Evolutionary conservation across 2,329 filamentous ascomycete species (phyloP).

Genomic region (Davidsoniella neocaledoniae): DNA sequence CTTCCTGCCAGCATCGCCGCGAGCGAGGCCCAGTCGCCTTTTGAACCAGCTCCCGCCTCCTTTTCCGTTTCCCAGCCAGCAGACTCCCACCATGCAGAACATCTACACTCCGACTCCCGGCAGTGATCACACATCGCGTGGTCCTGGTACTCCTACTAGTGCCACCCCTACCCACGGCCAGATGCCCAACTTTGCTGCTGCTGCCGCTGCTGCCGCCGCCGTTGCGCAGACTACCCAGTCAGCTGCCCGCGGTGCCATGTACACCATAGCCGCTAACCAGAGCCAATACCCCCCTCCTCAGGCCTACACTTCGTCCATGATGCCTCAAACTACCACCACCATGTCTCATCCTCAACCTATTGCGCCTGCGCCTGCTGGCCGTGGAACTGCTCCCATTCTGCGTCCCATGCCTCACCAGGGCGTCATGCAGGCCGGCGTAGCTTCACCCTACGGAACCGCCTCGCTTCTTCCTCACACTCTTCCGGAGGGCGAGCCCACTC

Average conservation of each 20-base stretch:
- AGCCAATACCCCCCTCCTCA: conserved; percentile 38
- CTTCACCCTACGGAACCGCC: conserved; percentile 38
- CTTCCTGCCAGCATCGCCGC: conserved; percentile 7
- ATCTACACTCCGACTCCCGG: conserved; percentile 7
- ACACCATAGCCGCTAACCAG: conserved; percentile 31
- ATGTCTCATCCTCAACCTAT: conserved; percentile 60
- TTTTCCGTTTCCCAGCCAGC: conserved; percentile 11
- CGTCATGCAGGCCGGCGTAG: conserved; percentile 35
- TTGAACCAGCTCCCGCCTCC: conserved; percentile 11
- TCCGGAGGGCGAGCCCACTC: conserved; percentile 51
- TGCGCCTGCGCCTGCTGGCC: conserved; percentile 49
- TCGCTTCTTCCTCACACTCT: conserved; percentile 34
- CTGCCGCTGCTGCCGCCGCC: conserved; percentile 6
- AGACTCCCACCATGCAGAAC: conserved; percentile 12
- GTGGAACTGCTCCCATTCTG: conserved; percentile 40
- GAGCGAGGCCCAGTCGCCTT: conserved; percentile 11
- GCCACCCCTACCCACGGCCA: conserved; percentile 9
- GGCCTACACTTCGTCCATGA: conserved; percentile 43
- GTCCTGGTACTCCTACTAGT: conserved; percentile 10
- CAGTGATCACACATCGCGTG: conserved; percentile 10
- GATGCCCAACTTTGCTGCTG: conserved; percentile 12
- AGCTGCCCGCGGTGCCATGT: conserved; percentile 30
- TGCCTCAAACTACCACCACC: conserved; percentile 49
- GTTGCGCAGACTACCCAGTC: conserved; percentile 25
- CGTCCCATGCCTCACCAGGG: conserved; percentile 57